A percentile compares a stretch with the other conserved stretches of the same genome.
These are phyloP conservation scores for Phaeosphaeriaceae sp. DNA, from an alignment of 2,329 filamentous ascomycete species.

Conservation along the genomic window DNA sequence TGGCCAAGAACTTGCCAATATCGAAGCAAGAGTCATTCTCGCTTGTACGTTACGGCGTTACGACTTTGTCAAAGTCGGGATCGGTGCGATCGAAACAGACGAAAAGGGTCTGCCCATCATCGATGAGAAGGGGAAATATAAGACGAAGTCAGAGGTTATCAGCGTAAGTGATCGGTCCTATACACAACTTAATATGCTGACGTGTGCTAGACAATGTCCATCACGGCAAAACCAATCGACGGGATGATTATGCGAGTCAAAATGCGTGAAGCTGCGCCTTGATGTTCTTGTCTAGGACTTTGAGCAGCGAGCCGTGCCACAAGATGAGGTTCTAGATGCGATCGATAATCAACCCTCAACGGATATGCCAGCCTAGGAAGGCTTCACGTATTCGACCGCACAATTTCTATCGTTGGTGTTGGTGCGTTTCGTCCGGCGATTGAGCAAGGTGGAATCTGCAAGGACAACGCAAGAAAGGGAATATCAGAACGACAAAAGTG, in stretches of 20 bases:
- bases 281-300: neutral
- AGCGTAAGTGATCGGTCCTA: conserved; percentile 32
- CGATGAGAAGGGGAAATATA: conserved; percentile 37
- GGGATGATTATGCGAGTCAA: conserved; percentile 40
- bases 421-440: neutral
- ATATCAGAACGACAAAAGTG: neutral
- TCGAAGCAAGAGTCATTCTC: conserved; percentile 62
- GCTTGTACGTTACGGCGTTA: conserved; percentile 48
- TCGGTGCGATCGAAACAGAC: conserved; percentile 36
- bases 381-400: neutral
- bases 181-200: conserved; percentile 10
- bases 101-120: conserved; percentile 33
- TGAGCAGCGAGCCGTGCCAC: neutral
- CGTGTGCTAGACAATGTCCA: conserved; percentile 31
- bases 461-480: neutral
- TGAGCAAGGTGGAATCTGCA: neutral
- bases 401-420: neutral
- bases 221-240: conserved; percentile 44
- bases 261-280: conserved; percentile 5
- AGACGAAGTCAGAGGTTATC: conserved; percentile 39
- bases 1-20: conserved; percentile 64
- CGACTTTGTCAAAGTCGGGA: conserved; percentile 45
- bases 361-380: neutral
- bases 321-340: neutral
- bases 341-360: neutral